These are phyloP conservation scores for Asterionellopsis glacialis DNA, from an alignment of 108 stramenopile species.

Conservation along the genomic window DNA sequence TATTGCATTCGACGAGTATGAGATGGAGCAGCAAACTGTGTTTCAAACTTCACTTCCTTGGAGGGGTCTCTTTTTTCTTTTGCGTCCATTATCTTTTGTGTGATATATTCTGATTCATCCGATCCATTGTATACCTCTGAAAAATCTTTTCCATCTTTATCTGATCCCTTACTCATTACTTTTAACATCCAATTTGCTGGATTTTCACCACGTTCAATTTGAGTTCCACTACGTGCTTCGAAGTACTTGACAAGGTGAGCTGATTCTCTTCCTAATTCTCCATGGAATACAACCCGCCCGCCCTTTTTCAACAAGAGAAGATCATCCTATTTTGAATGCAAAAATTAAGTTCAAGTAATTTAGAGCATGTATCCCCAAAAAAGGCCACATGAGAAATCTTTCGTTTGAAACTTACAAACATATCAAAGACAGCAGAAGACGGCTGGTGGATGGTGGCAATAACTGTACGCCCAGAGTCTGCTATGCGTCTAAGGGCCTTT, in stretches of 20 bases:
- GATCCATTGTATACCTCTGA: slow-evolving; percentile 35
- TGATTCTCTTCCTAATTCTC: slow-evolving; percentile 53
- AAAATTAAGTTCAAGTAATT: neutral
- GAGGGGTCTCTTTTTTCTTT: slow-evolving; percentile 11
- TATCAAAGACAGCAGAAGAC: slow-evolving; percentile 66
- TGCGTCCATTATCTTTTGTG: slow-evolving; percentile 14
- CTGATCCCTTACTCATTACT: slow-evolving; percentile 22
- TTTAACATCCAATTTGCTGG: slow-evolving; percentile 72
- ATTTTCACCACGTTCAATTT: slow-evolving; percentile 62
- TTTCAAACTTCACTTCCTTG: slow-evolving; percentile 29
- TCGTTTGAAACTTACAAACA: slow-evolving; percentile 22
- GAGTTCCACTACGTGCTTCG: slow-evolving; percentile 44
- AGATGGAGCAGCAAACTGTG: slow-evolving; percentile 30
- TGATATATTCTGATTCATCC: slow-evolving; percentile 14
- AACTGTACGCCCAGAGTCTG: slow-evolving; percentile 52
- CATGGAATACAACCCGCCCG: slow-evolving; percentile 57
- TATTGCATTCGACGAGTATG: slow-evolving; percentile 25
- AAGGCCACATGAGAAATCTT: neutral
- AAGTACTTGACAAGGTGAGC: slow-evolving; percentile 51
- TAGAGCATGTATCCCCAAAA: neutral
- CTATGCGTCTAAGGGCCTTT: slow-evolving; percentile 32
- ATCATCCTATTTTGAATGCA: slow-evolving; percentile 22
- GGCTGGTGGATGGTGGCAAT: slow-evolving; percentile 73
- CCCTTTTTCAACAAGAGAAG: slow-evolving; percentile 44
- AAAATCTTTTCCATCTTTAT: slow-evolving; percentile 24